These are phyloP conservation scores for Phoma herbarum DNA, from an alignment of 2,329 filamentous ascomycete species.

Conservation along the genomic window DNA sequence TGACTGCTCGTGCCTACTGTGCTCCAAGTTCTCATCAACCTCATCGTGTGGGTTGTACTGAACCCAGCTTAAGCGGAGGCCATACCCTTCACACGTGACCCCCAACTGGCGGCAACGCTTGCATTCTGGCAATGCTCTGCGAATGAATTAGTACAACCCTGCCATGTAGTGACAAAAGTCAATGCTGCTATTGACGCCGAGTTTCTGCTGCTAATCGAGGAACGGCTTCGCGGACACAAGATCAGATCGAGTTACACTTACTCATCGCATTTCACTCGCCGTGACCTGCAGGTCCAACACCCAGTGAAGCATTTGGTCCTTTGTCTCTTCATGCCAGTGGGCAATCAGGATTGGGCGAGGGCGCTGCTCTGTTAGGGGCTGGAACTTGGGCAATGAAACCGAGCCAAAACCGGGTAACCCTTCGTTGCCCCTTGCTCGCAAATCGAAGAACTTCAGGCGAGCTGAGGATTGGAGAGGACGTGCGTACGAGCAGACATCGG, in stretches of 20 bases:
- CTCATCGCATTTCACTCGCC: conserved; percentile 27
- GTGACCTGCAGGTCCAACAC: conserved; percentile 27
- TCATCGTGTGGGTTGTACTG: conserved; percentile 14
- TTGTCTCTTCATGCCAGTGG: conserved; percentile 11
- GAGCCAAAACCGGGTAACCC: not conserved
- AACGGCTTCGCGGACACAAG: not conserved
- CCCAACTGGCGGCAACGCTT: conserved; percentile 16
- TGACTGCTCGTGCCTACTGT: not conserved
- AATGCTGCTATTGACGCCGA: too few species aligned
- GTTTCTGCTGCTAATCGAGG: not conserved
- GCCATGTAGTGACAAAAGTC: not conserved
- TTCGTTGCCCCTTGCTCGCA: not conserved
- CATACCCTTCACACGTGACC: conserved; percentile 21
- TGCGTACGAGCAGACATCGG: not conserved
- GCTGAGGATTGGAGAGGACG: not conserved
- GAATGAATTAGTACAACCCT: not conserved
- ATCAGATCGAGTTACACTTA: conserved; percentile 2
- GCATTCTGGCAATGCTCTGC: conserved; percentile 5
- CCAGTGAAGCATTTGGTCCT: conserved; percentile 26
- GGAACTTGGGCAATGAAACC: not conserved
- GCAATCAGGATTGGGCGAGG: not conserved
- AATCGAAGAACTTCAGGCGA: not conserved
- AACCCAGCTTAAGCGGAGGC: conserved; percentile 22
- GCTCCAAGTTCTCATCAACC: conserved; percentile 1
- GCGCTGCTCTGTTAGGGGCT: not conserved